These are phyloP conservation scores for Candolleomyces aberdarensis DNA, from an alignment of 768 basidiomycete genomes.

Conservation along the genomic window DNA sequence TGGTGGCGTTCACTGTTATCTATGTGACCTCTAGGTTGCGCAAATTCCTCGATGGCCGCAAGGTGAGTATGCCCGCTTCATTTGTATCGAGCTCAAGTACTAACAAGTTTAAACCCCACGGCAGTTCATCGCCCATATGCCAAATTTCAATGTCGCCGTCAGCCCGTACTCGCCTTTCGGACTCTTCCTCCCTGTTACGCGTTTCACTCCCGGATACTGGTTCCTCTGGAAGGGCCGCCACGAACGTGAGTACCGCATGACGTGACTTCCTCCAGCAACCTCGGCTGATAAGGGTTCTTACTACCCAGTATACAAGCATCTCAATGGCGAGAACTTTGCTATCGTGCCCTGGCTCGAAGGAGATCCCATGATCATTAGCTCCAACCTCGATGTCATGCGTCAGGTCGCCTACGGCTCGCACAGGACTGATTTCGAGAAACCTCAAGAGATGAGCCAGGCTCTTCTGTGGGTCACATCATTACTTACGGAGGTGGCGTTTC, in stretches of 20 bases:
- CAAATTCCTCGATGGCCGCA: slow-evolving; percentile 26
- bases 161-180: slow-evolving; percentile 37
- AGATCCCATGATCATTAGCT: slow-evolving; percentile 34
- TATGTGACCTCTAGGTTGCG: slow-evolving; percentile 30
- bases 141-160: slow-evolving; percentile 40
- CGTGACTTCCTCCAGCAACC: too few species aligned
- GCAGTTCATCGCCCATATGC: slow-evolving; percentile 35
- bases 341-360: slow-evolving; percentile 39
- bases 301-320: slow-evolving; percentile 31
- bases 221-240: slow-evolving; percentile 36
- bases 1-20: slow-evolving; percentile 13
- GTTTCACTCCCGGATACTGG: slow-evolving; percentile 40
- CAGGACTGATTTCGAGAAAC: slow-evolving; percentile 39
- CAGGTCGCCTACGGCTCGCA: slow-evolving; percentile 40
- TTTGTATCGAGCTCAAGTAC: neutral
- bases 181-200: slow-evolving; percentile 32
- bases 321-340: slow-evolving; percentile 37
- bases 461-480: slow-evolving; percentile 26
- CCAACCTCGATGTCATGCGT: slow-evolving; percentile 44
- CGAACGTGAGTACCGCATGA: neutral
- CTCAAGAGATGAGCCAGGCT: slow-evolving; percentile 25
- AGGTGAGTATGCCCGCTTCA: slow-evolving; percentile 21
- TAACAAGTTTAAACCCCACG: neutral
- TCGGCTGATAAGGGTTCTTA: slow-evolving; percentile 20
- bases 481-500: neutral